Conservation (phyloP, 148 eudicot genomes). For the Chenopodium formosanum region DNA sequence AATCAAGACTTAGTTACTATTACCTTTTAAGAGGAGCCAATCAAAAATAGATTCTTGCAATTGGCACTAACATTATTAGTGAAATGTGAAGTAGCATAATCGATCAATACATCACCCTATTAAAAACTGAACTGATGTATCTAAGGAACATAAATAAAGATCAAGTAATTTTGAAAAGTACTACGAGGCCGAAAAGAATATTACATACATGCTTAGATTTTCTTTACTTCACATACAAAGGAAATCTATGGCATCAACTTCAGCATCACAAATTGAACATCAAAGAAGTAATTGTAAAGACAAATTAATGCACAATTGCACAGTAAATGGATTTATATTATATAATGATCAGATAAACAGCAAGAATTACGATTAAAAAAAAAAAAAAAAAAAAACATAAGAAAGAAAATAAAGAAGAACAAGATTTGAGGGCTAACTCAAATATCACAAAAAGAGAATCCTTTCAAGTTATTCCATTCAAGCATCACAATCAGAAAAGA, state of each 20-base stretch:
- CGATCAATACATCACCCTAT: background rate
- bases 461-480: background rate
- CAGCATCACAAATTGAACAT: background rate
- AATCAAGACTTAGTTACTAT: no score
- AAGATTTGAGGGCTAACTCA: background rate
- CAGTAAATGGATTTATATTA: background rate
- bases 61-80: background rate
- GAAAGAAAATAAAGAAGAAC: background rate
- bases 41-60: background rate
- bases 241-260: background rate
- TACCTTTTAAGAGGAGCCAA: background rate
- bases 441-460: background rate
- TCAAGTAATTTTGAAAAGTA: background rate
- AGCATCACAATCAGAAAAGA: constrained; percentile 2
- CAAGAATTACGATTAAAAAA: background rate
- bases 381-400: no score
- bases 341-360: background rate
- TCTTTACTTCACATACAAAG: background rate
- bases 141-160: background rate
- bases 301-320: background rate
- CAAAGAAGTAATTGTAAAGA: background rate
- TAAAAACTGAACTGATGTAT: background rate
- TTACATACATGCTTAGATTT: background rate
- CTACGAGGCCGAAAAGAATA: background rate
- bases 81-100: background rate